Percentiles rank a stretch among this genome's conserved stretches.
Evolutionary conservation across 148 eudicot species (phyloP).

Genomic region (Oxyria digyna): DNA sequence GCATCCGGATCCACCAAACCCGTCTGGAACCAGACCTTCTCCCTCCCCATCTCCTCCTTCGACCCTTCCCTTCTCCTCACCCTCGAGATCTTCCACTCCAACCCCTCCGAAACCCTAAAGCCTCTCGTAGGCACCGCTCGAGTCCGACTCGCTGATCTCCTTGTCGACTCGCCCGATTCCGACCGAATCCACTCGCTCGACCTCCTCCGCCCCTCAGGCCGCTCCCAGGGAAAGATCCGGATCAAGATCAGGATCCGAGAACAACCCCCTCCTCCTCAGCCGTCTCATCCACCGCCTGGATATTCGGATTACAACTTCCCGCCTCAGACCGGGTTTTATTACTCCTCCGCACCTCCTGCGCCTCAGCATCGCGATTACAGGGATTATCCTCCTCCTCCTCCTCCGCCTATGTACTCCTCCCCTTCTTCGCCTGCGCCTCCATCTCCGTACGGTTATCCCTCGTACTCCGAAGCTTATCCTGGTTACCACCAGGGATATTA

Average conservation of each 20-base stretch:
- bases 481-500: slow-evolving; percentile 12
- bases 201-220: slow-evolving; percentile 66
- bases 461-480: slow-evolving; percentile 5
- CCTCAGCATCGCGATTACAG: slow-evolving; percentile 23
- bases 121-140: slow-evolving; percentile 55
- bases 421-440: slow-evolving; percentile 14
- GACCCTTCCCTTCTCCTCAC: slow-evolving; percentile 30
- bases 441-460: not conserved
- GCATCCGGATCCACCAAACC: slow-evolving; percentile 58
- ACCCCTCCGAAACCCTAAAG: slow-evolving; percentile 52
- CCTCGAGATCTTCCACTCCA: slow-evolving; percentile 72
- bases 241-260: slow-evolving; percentile 38
- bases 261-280: slow-evolving; percentile 20
- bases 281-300: slow-evolving; percentile 9
- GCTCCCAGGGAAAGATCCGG: slow-evolving; percentile 66
- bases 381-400: slow-evolving; percentile 22
- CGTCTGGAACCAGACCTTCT: slow-evolving; percentile 69
- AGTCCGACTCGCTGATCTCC: slow-evolving; percentile 29
- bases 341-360: slow-evolving; percentile 48
- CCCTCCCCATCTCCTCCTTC: slow-evolving; percentile 32
- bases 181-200: slow-evolving; percentile 22
- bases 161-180: slow-evolving; percentile 23
- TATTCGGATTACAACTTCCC: slow-evolving; percentile 28
- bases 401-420: slow-evolving; percentile 10
- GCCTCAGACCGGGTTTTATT: slow-evolving; percentile 42